These are phyloP conservation scores for Sedum album DNA, from an alignment of 164 flowering plant genomes.

Conservation along the genomic window DNA sequence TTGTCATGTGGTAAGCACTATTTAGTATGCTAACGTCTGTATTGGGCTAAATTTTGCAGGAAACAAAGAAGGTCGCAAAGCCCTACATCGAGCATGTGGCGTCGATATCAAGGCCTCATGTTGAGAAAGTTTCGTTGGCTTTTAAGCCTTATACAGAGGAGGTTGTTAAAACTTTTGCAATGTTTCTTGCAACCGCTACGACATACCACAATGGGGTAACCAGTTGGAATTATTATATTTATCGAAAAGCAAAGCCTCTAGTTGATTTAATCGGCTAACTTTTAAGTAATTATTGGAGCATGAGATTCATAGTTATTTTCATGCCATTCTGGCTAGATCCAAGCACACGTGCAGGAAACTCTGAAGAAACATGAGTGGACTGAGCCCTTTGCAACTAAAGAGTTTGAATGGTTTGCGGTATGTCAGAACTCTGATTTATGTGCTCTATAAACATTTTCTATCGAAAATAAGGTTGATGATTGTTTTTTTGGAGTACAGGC, in stretches of 20 bases:
- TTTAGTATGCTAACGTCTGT: not conserved
- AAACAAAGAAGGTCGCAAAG: conserved; percentile 61
- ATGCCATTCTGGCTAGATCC: conserved; percentile 30
- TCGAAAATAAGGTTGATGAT: not conserved
- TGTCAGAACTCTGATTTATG: conserved; percentile 11
- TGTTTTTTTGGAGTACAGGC: conserved; percentile 31
- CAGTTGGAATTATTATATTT: not conserved
- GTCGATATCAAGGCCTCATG: conserved; percentile 59
- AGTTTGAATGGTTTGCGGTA: conserved; percentile 79
- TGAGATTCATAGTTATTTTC: not conserved
- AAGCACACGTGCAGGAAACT: conserved; percentile 36
- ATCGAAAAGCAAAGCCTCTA: no score
- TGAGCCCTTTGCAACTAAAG: conserved; percentile 62
- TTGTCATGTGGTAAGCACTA: not conserved
- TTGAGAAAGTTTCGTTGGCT: conserved; percentile 46
- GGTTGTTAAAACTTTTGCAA: conserved; percentile 41
- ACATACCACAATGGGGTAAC: conserved; percentile 59
- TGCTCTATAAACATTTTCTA: not conserved
- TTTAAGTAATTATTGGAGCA: not conserved
- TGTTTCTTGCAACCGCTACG: conserved; percentile 58
- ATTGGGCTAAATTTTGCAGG: conserved; percentile 30
- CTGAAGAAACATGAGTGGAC: conserved; percentile 59
- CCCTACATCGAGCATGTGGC: conserved; percentile 54
- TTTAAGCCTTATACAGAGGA: conserved; percentile 66
- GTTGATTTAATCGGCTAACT: not conserved